These are phyloP conservation scores for Paramecium primaurelia DNA, from an alignment of 73 alveolate species.

Conservation along the genomic window DNA sequence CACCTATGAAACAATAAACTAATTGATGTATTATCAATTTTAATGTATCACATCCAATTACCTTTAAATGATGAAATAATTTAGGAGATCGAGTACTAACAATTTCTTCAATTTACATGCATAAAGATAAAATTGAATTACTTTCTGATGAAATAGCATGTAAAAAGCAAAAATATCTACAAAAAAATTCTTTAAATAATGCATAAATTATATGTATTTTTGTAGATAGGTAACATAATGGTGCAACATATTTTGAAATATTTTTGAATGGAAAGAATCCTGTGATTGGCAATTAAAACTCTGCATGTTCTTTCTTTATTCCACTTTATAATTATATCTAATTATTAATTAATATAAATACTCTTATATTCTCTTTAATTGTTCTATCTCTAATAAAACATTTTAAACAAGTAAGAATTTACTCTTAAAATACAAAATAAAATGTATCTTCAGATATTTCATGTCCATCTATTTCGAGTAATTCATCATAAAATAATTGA, in stretches of 20 bases:
- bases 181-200: conserved; percentile 12
- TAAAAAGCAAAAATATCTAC: neutral
- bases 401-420: neutral
- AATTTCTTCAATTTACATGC: neutral
- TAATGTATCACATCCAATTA: neutral
- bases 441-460: conserved; percentile 28
- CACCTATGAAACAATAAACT: neutral
- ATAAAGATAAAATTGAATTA: neutral
- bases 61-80: neutral
- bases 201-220: conserved; percentile 9
- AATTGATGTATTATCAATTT: neutral
- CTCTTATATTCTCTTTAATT: neutral
- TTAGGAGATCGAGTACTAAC: neutral
- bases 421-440: conserved; percentile 30
- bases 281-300: neutral
- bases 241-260: conserved; percentile 17
- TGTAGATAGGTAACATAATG: neutral
- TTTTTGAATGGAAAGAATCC: neutral
- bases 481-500: neutral
- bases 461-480: neutral
- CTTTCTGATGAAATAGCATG: neutral
- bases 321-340: neutral
- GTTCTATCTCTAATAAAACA: conserved; percentile 25
- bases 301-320: neutral
- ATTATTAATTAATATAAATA: neutral